phyloP scores from a whole-genome alignment of 1,284 basidiomycete genomes.

The Takashimella koratensis region DNA sequence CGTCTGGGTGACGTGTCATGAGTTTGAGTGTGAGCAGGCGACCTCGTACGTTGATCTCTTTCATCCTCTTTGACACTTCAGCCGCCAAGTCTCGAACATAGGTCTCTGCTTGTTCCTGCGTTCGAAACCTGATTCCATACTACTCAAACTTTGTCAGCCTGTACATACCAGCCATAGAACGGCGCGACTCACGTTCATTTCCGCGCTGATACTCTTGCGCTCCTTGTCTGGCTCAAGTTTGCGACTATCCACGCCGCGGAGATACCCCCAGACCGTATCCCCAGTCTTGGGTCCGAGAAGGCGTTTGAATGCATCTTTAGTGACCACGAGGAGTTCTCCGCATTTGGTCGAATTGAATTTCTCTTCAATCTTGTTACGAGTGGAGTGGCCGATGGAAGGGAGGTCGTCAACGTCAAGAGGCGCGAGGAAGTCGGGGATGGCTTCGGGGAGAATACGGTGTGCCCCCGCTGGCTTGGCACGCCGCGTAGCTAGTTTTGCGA shows the following conservation, averaged over 20 bases:
- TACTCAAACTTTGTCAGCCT: slow-evolving; percentile 42
- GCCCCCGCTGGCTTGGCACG: slow-evolving; percentile 85
- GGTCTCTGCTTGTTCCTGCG: slow-evolving; percentile 69
- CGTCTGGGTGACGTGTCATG: slow-evolving; percentile 79
- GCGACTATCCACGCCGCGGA: slow-evolving; percentile 77
- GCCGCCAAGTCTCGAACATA: slow-evolving; percentile 71
- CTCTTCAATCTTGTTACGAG: slow-evolving; percentile 62
- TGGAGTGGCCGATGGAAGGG: slow-evolving; percentile 79
- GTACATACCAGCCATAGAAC: slow-evolving; percentile 17
- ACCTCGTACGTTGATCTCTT: slow-evolving; percentile 64
- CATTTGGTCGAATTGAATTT: slow-evolving; percentile 71
- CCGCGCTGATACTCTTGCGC: slow-evolving; percentile 81
- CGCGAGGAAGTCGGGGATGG: slow-evolving; percentile 61
- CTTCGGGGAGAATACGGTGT: slow-evolving; percentile 58
- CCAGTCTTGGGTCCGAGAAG: slow-evolving; percentile 78
- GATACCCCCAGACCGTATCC: slow-evolving; percentile 74
- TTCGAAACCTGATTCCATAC: slow-evolving; percentile 94
- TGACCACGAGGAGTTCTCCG: slow-evolving; percentile 63
- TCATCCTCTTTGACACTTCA: slow-evolving; percentile 70
- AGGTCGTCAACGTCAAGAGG: slow-evolving; percentile 80
- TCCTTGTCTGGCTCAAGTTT: slow-evolving; percentile 76
- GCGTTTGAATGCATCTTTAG: slow-evolving; percentile 62
- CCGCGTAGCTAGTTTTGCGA: slow-evolving; percentile 86
- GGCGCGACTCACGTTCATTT: slow-evolving; percentile 71
- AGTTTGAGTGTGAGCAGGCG: slow-evolving; percentile 76